Evolutionary conservation across 2,329 filamentous ascomycete species (phyloP).

Genomic region (Penicillium sp.): DNA sequence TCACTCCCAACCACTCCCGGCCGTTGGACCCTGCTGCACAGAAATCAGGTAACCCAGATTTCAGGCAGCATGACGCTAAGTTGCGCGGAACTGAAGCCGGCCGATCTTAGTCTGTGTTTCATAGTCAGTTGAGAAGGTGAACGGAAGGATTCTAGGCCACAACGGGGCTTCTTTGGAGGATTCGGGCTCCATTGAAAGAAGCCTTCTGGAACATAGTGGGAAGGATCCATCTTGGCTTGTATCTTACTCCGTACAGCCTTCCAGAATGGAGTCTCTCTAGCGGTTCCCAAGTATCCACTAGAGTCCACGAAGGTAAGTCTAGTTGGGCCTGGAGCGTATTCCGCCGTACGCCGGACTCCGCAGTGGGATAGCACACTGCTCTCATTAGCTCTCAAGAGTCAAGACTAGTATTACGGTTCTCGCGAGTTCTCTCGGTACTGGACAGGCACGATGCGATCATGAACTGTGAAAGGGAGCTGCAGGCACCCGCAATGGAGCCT

Average conservation of each 20-base stretch:
- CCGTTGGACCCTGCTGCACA: background rate
- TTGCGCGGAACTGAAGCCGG: conserved; percentile 27
- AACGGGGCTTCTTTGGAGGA: background rate
- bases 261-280: background rate
- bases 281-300: background rate
- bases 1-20: background rate
- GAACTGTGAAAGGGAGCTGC: conserved; percentile 1
- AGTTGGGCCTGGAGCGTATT: conserved; percentile 14
- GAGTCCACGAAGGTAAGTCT: background rate
- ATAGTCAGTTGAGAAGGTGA: conserved; percentile 1
- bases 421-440: background rate
- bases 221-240: background rate
- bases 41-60: background rate
- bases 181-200: conserved; percentile 12
- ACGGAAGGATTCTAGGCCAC: background rate
- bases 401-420: background rate
- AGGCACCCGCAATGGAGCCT: conserved; percentile 14
- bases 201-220: conserved; percentile 25
- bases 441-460: background rate
- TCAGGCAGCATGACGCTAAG: conserved; percentile 14
- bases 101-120: conserved; percentile 18
- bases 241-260: background rate
- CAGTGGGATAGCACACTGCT: background rate
- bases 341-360: conserved; percentile 13
- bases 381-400: background rate